Evolutionary conservation across 805 yeast genomes (phyloP).

Genomic region (Wickerhamomyces chambardii): DNA sequence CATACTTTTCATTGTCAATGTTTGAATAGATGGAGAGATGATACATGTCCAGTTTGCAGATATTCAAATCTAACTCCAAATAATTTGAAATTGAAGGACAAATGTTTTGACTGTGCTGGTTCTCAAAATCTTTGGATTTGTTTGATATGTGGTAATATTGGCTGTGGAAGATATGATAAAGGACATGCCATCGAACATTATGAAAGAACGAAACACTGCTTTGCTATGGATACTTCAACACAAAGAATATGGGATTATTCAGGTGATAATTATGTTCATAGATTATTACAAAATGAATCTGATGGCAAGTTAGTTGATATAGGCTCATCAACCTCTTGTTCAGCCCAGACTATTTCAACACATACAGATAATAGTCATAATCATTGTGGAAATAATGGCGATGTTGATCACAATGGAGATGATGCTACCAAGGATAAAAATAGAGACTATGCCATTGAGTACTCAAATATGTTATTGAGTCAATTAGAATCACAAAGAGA

Average conservation of each 20-base stretch:
- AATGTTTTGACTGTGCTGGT: conserved; percentile 51
- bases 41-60: conserved; percentile 85
- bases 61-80: conserved; percentile 41
- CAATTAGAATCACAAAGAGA: conserved; percentile 84
- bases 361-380: too few species aligned
- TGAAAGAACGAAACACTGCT: conserved; percentile 72
- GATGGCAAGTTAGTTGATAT: conserved; percentile 89
- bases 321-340: conserved; percentile 3
- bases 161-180: conserved; percentile 81
- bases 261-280: conserved; percentile 83
- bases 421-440: conserved; percentile 25
- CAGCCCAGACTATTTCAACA: not conserved
- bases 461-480: conserved; percentile 66
- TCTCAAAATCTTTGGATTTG: conserved; percentile 77
- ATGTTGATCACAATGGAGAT: conserved; percentile 1
- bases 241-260: conserved; percentile 95
- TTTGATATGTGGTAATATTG: conserved; percentile 83
- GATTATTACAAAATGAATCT: conserved; percentile 73
- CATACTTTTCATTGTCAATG: conserved; percentile 92
- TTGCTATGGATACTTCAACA: conserved; percentile 78
- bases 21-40: conserved; percentile 81
- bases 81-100: conserved; percentile 16
- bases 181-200: conserved; percentile 85
- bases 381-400: not conserved
- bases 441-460: conserved; percentile 65